These are phyloP conservation scores for Senna siamea DNA, from an alignment of 306 rosid species.

Conservation along the genomic window DNA sequence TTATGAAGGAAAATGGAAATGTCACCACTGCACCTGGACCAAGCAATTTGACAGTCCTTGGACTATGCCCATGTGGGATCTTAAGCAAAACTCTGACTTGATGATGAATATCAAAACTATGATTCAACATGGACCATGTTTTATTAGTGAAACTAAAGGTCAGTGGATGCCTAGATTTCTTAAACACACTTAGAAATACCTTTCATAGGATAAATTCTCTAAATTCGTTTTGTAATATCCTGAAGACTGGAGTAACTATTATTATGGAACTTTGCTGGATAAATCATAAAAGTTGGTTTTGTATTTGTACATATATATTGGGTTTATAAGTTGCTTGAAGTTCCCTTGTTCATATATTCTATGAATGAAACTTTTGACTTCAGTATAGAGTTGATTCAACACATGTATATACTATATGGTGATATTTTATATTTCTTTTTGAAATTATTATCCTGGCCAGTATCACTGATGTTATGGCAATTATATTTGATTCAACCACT, in stretches of 20 bases:
- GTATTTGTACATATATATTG: not conserved
- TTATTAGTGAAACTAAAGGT: constrained; percentile 48
- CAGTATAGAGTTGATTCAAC: constrained; percentile 12
- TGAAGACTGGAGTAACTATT: constrained; percentile 1
- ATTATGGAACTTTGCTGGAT: not conserved
- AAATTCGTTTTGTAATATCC: constrained; percentile 1
- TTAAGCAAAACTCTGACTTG: constrained; percentile 38
- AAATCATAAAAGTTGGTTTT: not conserved
- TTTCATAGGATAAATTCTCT: constrained; percentile 19
- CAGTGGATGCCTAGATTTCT: constrained; percentile 42
- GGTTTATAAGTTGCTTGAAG: not conserved
- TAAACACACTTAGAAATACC: constrained; percentile 30
- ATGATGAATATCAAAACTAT: constrained; percentile 43
- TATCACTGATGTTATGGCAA: not conserved
- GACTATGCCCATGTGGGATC: constrained; percentile 33
- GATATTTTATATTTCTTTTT: not conserved
- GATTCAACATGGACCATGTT: constrained; percentile 47
- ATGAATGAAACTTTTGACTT: constrained; percentile 16
- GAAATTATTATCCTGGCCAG: not conserved
- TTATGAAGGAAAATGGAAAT: constrained; percentile 62
- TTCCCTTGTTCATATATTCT: constrained; percentile 12
- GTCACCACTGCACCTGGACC: constrained; percentile 61
- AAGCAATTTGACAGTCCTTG: constrained; percentile 37
- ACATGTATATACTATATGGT: not conserved
- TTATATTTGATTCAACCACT: constrained; percentile 5